A percentile compares a stretch with the other conserved stretches of the same genome.
Conservation (phyloP, 2,329 filamentous ascomycete genomes). For the Sclerotinia minor region DNA sequence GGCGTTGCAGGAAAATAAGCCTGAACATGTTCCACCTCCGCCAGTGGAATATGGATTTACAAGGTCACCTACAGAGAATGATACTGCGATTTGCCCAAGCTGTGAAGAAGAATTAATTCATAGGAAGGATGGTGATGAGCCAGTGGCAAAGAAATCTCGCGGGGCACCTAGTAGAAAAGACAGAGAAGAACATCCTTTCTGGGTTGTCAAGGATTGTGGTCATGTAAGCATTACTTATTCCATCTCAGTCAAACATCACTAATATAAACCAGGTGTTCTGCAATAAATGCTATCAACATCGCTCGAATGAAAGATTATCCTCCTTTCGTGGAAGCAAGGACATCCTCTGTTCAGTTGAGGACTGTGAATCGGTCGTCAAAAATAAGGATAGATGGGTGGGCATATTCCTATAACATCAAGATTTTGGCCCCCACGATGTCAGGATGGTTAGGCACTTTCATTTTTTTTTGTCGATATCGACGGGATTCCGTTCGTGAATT, state of each 20-base stretch:
- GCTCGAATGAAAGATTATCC: slow-evolving; percentile 34
- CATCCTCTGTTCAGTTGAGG: slow-evolving; percentile 56
- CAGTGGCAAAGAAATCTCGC: slow-evolving; percentile 45
- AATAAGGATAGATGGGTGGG: slow-evolving; percentile 61
- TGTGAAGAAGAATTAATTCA: slow-evolving; percentile 83
- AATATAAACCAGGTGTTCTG: slow-evolving; percentile 58
- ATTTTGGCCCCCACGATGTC: neutral
- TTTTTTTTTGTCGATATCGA: neutral
- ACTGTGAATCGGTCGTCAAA: slow-evolving; percentile 55
- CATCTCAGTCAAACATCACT: slow-evolving; percentile 27
- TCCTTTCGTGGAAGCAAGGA: slow-evolving; percentile 15
- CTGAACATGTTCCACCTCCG: slow-evolving; percentile 43
- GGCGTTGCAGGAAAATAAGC: slow-evolving; percentile 35
- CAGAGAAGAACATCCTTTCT: slow-evolving; percentile 77
- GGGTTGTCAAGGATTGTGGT: slow-evolving; percentile 86
- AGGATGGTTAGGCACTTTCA: neutral
- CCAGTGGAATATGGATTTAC: slow-evolving; percentile 76
- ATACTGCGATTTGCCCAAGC: slow-evolving; percentile 78
- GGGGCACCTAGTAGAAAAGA: slow-evolving; percentile 53
- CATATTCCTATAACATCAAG: slow-evolving; percentile 47
- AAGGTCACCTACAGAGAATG: slow-evolving; percentile 68
- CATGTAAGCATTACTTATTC: slow-evolving; percentile 63
- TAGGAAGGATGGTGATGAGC: slow-evolving; percentile 48
- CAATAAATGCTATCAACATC: slow-evolving; percentile 59
- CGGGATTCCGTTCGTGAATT: neutral